Percentiles rank a stretch among this genome's conserved stretches.
Evolutionary conservation across 768 basidiomycete species (phyloP).

Genomic region (Boletus patriciae): DNA sequence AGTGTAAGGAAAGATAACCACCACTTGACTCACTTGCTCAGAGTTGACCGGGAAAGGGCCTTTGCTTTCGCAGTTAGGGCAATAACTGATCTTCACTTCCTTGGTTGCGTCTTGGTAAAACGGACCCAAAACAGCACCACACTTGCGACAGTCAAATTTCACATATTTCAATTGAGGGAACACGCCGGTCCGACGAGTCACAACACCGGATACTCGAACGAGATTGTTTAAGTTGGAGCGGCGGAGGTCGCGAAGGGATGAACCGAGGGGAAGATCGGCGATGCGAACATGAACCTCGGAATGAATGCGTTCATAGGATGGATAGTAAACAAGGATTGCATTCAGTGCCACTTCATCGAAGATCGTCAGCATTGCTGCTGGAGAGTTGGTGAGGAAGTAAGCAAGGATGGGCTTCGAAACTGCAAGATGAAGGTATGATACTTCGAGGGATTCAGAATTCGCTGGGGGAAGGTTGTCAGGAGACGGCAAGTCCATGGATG

Average conservation of each 20-base stretch:
- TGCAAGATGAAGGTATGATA: constrained; percentile 94
- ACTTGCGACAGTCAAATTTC: constrained; percentile 97
- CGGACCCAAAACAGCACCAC: constrained; percentile 90
- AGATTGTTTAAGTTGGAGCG: constrained; percentile 92
- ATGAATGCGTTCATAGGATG: constrained; percentile 94
- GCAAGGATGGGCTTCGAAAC: constrained; percentile 92
- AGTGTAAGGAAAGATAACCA: neutral
- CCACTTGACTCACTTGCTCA: constrained; percentile 67
- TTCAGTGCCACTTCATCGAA: constrained; percentile 95
- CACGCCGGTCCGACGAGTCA: constrained; percentile 92
- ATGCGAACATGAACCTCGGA: constrained; percentile 97
- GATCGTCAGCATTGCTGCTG: constrained; percentile 86
- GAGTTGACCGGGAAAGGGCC: constrained; percentile 97
- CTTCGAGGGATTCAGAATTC: constrained; percentile 96
- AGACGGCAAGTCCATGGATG: constrained; percentile 3
- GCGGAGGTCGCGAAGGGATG: constrained; percentile 90
- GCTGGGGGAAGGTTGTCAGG: constrained; percentile 45
- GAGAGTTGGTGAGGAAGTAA: constrained; percentile 96
- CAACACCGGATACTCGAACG: constrained; percentile 93
- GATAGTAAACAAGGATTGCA: constrained; percentile 94
- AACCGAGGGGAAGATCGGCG: constrained; percentile 86
- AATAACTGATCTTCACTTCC: constrained; percentile 93
- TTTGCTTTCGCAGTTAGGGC: constrained; percentile 89
- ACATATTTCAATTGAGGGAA: constrained; percentile 99
- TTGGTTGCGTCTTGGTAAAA: constrained; percentile 97